Evolutionary conservation across 345 rosid species (phyloP).

Genomic region (Acer campestre): DNA sequence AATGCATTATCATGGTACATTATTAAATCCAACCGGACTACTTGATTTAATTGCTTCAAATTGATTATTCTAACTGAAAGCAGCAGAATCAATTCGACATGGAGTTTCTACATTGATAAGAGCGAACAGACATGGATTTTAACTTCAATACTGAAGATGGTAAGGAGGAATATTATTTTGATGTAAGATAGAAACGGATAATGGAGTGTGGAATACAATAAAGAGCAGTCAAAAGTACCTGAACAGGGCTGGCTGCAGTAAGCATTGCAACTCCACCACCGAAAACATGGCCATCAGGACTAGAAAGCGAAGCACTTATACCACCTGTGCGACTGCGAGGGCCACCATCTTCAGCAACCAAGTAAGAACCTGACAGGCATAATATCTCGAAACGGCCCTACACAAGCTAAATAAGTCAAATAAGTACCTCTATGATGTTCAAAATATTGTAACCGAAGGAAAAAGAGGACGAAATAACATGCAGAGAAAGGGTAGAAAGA

Average conservation of each 20-base stretch:
- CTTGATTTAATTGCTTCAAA: background rate
- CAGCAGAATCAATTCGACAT: background rate
- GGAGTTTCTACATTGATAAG: background rate
- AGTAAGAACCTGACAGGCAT: conserved; percentile 91
- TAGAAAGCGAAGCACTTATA: conserved; percentile 86
- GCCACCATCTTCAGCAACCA: conserved; percentile 88
- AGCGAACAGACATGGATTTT: background rate
- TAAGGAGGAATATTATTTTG: conserved; percentile 1
- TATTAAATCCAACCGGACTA: background rate
- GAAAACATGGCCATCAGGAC: conserved; percentile 87
- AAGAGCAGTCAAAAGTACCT: conserved; percentile 48
- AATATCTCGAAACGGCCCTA: conserved; percentile 95
- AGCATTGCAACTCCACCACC: conserved; percentile 90
- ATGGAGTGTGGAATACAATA: background rate
- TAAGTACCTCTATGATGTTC: conserved; percentile 19
- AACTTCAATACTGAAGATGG: background rate
- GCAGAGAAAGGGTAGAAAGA: background rate
- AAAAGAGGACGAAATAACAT: background rate
- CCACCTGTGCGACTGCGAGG: conserved; percentile 84
- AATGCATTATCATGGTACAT: background rate
- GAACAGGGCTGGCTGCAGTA: conserved; percentile 78
- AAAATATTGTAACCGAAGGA: background rate
- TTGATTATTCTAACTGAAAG: background rate
- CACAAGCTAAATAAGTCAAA: conserved; percentile 33
- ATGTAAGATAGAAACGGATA: background rate